A percentile compares a stretch with the other conserved stretches of the same genome.
Conservation (phyloP, 192 early-diverging fungal species). For the Anaeromyces robustus region DNA sequence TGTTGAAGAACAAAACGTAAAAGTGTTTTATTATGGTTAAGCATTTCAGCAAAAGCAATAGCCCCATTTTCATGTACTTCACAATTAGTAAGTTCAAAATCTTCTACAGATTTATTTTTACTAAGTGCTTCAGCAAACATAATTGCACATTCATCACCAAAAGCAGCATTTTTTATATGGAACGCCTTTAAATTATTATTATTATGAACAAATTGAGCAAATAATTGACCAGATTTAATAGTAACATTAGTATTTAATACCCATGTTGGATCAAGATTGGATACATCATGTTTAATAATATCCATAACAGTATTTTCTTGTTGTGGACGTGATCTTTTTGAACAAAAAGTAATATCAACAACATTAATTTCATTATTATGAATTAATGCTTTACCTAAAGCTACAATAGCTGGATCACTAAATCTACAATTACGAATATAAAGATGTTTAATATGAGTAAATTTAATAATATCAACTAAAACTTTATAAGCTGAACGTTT, state of each 20-base stretch:
- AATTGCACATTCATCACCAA: not conserved
- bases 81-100: not conserved
- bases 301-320: not conserved
- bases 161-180: not conserved
- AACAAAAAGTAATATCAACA: not conserved
- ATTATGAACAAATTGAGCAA: not conserved
- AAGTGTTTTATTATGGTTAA: not conserved
- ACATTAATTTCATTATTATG: not conserved
- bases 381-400: not conserved
- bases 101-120: not conserved
- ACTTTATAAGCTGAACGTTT: not conserved
- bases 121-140: not conserved
- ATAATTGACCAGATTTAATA: not conserved
- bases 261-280: not conserved
- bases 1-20: not conserved
- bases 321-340: not conserved
- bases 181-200: not conserved
- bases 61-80: not conserved
- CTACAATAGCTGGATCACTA: not conserved
- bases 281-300: not conserved
- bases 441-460: not conserved
- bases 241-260: not conserved
- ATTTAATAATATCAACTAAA: not conserved
- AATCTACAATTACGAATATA: not conserved
- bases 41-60: not conserved